Conservation (phyloP, 1,284 basidiomycete species). For the Cutaneotrichosporon mucoides region DNA sequence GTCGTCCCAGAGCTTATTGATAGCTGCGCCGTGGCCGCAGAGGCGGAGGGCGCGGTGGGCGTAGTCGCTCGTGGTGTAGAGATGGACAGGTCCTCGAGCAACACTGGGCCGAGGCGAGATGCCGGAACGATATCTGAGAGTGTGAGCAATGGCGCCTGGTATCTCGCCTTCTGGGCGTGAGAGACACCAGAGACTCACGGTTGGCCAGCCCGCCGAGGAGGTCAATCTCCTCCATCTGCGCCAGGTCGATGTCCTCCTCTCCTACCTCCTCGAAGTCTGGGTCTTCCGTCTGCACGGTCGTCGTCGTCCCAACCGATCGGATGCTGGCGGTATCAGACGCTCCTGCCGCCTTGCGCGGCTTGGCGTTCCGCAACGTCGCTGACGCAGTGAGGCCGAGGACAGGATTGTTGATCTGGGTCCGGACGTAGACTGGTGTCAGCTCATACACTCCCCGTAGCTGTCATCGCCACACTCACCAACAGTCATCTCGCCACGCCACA, state of each 20-base stretch:
- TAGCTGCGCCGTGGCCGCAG: background rate
- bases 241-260: conserved; percentile 26
- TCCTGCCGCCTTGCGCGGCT: conserved; percentile 14
- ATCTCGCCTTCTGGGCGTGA: too few relatives aligned
- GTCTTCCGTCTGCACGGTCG: conserved; percentile 19
- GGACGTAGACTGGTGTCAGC: conserved; percentile 54
- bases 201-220: conserved; percentile 64
- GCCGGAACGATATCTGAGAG: conserved; percentile 29
- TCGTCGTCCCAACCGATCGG: conserved; percentile 19
- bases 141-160: background rate
- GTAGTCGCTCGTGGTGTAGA: background rate
- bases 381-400: conserved; percentile 75
- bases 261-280: conserved; percentile 19
- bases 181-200: too few relatives aligned
- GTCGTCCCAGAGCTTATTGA: conserved; percentile 50
- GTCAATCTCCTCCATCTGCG: conserved; percentile 71
- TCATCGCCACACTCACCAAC: too few relatives aligned
- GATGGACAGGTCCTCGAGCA: conserved; percentile 31
- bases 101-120: conserved; percentile 31
- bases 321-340: conserved; percentile 26
- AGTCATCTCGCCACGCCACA: conserved; percentile 67
- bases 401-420: conserved; percentile 66
- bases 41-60: background rate
- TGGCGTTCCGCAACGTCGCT: conserved; percentile 59
- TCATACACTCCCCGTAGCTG: too few relatives aligned